Evolutionary conservation across 2,329 filamentous ascomycete genomes (phyloP).

Genomic region (Amphichorda felina): DNA sequence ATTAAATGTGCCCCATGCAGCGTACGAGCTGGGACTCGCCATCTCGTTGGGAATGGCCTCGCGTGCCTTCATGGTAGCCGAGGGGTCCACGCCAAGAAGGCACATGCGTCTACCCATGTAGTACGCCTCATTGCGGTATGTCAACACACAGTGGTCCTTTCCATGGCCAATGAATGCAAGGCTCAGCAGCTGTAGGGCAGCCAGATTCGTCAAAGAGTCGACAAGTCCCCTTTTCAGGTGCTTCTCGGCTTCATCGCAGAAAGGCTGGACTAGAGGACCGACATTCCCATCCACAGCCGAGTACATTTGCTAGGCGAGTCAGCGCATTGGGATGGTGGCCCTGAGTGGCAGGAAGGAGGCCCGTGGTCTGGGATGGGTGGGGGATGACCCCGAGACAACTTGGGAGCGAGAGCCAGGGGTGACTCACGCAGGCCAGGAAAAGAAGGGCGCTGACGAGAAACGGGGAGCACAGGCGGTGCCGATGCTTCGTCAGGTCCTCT

Average conservation of each 20-base stretch:
- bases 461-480: conserved; percentile 13
- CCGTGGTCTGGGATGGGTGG: no score
- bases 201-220: conserved; percentile 15
- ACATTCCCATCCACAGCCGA: conserved; percentile 13
- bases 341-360: conserved; percentile 1
- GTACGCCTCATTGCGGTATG: conserved; percentile 14
- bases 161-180: conserved; percentile 20
- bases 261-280: conserved; percentile 7
- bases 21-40: conserved; percentile 5
- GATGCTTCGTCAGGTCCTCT: conserved; percentile 15
- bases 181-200: conserved; percentile 18
- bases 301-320: conserved; percentile 18
- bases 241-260: conserved; percentile 14
- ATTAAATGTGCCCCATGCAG: conserved; percentile 21
- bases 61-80: not conserved
- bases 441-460: conserved; percentile 21
- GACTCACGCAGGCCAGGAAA: conserved; percentile 20
- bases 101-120: conserved; percentile 16
- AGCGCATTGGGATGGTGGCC: not conserved
- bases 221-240: conserved; percentile 8
- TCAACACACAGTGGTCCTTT: conserved; percentile 18
- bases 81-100: conserved; percentile 12
- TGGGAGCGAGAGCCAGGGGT: no score
- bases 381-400: no score
- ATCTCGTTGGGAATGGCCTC: not conserved